Evolutionary conservation across 1,284 basidiomycete genomes (phyloP).

Genomic region (Ceratorhiza oryzae-sativae): DNA sequence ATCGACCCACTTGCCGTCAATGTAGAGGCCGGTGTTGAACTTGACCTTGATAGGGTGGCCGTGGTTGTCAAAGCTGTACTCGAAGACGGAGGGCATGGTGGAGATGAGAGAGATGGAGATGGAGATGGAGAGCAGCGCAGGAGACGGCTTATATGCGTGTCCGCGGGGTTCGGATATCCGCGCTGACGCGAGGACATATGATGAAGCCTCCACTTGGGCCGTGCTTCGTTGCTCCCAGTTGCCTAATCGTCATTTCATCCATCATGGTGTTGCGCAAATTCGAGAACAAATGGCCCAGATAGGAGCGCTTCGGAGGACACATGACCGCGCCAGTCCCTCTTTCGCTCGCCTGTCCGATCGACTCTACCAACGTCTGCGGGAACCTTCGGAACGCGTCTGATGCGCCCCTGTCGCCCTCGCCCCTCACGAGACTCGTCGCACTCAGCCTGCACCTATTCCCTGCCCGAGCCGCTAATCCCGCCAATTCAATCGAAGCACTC

Average conservation of each 20-base stretch:
- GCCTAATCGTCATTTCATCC: conserved; percentile 1
- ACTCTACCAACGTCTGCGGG: too few relatives aligned
- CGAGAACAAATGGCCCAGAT: neutral
- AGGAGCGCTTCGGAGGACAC: conserved; percentile 12
- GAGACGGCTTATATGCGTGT: neutral
- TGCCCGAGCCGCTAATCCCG: conserved; percentile 31
- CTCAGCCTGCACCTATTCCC: conserved; percentile 4
- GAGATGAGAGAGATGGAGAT: neutral
- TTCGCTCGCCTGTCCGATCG: neutral
- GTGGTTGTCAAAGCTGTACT: conserved; percentile 40
- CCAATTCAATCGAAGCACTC: neutral
- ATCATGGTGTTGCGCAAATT: neutral
- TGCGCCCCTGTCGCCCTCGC: neutral
- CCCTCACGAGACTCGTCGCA: neutral
- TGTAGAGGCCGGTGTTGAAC: conserved; percentile 79
- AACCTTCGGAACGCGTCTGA: conserved; percentile 9
- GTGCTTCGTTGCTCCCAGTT: neutral
- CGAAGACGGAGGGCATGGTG: conserved; percentile 40
- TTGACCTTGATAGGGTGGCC: conserved; percentile 28
- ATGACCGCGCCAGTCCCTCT: conserved; percentile 7
- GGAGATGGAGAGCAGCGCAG: neutral
- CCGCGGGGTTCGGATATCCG: neutral
- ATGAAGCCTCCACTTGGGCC: neutral
- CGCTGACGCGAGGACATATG: too few relatives aligned
- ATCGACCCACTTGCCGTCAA: conserved; percentile 79